Evolutionary conservation across 2,329 filamentous ascomycete species (phyloP), one percentile per base, ranked within the genome.

Genomic region (Penicillium frequentans): DNA sequence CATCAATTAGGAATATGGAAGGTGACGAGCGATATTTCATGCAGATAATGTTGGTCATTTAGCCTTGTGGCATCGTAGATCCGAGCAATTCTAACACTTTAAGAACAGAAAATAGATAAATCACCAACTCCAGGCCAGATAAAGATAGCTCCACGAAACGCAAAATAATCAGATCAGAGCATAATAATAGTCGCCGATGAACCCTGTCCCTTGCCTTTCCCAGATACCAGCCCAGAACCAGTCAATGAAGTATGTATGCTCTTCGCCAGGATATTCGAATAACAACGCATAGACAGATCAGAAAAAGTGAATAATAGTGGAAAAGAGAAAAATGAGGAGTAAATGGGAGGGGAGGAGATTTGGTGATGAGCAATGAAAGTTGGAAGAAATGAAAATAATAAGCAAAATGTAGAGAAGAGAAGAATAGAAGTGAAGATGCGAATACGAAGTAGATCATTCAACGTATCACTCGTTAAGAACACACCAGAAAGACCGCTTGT

Each of bases 381-480:
- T 13, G 3, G 44, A 46, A 24, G 19, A 24, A 54, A 23, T 46
- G 23, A 37, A 21, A 6, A 14, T 19, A 27, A 21, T 47, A 8
- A 19, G 19, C 27, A 33, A n/a, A n/a, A 11, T 24, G 44, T 14
- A 46, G 16, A 51, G 19, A 19, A 48, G 11, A 16, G 47, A 43
- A 31, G 39, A 46, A 31, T n/a, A 42, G 23, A 31, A 35, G 27
- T 16, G n/a, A 29, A 31, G 27, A 47, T 9, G 48, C 21, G 50
- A 46, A 33, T 27, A 14, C 21, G 21, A 24, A 27, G 10, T 29
- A 24, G 31, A 29, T 26, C 55, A 58, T 56, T 50, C 49, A 52
- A 50, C 49, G 52, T 51, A 48, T 48, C 55, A 52, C 46, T 54
- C 49, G 35, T 60, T n/a, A 54, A 56, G 50, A 39, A 27, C 21